Evolutionary conservation across 1,284 basidiomycete species (phyloP).

Genomic region (Irpex sp.): DNA sequence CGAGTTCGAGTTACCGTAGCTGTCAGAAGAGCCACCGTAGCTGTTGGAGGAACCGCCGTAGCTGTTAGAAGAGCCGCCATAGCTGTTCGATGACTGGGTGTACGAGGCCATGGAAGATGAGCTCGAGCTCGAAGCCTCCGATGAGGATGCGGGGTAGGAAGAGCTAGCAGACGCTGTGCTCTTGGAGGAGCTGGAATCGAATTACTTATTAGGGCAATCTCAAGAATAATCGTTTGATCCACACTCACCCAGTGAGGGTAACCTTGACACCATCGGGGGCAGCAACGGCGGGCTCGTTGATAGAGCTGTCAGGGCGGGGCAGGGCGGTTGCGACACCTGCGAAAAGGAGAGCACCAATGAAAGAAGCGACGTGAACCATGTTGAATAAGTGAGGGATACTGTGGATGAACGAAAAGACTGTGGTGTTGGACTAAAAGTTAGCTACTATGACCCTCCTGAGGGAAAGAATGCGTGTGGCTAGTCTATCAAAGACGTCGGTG

Average conservation of each 20-base stretch:
- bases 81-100: neutral
- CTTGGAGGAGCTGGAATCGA: neutral
- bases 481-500: slow-evolving; percentile 70
- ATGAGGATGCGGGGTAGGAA: slow-evolving; percentile 27
- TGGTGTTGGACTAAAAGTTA: slow-evolving; percentile 33
- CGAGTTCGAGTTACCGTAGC: slow-evolving; percentile 14
- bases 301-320: slow-evolving; percentile 42
- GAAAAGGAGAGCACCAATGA: slow-evolving; percentile 50
- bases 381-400: slow-evolving; percentile 20
- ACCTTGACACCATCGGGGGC: slow-evolving; percentile 38
- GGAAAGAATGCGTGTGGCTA: slow-evolving; percentile 45
- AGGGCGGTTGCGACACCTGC: slow-evolving; percentile 47
- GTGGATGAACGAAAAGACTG: slow-evolving; percentile 35
- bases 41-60: slow-evolving; percentile 4
- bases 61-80: slow-evolving; percentile 1
- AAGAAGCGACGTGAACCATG: slow-evolving; percentile 54
- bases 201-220: neutral
- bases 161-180: slow-evolving; percentile 10
- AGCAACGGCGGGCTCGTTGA: slow-evolving; percentile 43
- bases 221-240: neutral
- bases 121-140: slow-evolving; percentile 18
- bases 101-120: slow-evolving; percentile 15
- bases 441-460: slow-evolving; percentile 47
- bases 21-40: slow-evolving; percentile 6
- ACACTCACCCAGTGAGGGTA: slow-evolving; percentile 21